Evolutionary conservation across 2,329 filamentous ascomycete genomes (phyloP).

Genomic region (Onygenales sp.): DNA sequence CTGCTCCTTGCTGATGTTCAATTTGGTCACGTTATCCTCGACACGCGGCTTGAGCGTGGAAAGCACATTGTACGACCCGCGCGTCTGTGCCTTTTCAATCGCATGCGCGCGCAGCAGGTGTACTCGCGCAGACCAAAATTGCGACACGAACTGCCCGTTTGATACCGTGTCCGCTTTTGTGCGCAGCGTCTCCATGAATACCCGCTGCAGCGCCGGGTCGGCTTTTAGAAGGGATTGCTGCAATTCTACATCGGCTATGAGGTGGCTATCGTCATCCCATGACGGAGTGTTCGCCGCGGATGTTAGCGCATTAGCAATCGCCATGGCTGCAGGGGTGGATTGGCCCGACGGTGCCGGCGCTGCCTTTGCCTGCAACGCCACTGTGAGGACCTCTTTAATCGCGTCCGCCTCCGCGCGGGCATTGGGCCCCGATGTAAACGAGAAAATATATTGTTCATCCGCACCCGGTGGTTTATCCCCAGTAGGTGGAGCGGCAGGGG

Average conservation of each 20-base stretch:
- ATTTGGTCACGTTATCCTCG: constrained; percentile 62
- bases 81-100: constrained; percentile 76
- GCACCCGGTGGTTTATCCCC: constrained; percentile 18
- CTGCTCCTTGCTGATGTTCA: constrained; percentile 84
- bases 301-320: constrained; percentile 63
- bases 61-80: constrained; percentile 87
- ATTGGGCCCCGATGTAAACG: constrained; percentile 68
- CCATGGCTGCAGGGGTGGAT: constrained; percentile 59
- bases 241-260: constrained; percentile 69
- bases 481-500: constrained; percentile 19
- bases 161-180: constrained; percentile 80
- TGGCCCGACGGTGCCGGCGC: constrained; percentile 23
- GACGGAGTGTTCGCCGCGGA: constrained; percentile 40
- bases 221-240: constrained; percentile 84
- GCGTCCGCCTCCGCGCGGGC: constrained; percentile 76
- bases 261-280: constrained; percentile 71
- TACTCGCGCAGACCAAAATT: constrained; percentile 89
- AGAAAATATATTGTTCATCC: constrained; percentile 69
- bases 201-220: constrained; percentile 64
- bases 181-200: constrained; percentile 74
- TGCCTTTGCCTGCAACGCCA: constrained; percentile 63
- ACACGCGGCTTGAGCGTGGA: constrained; percentile 76
- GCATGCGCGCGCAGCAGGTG: constrained; percentile 82
- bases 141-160: constrained; percentile 70
- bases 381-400: constrained; percentile 72